phyloP scores from a whole-genome alignment of 768 basidiomycete species.

The Suillus sp. region DNA sequence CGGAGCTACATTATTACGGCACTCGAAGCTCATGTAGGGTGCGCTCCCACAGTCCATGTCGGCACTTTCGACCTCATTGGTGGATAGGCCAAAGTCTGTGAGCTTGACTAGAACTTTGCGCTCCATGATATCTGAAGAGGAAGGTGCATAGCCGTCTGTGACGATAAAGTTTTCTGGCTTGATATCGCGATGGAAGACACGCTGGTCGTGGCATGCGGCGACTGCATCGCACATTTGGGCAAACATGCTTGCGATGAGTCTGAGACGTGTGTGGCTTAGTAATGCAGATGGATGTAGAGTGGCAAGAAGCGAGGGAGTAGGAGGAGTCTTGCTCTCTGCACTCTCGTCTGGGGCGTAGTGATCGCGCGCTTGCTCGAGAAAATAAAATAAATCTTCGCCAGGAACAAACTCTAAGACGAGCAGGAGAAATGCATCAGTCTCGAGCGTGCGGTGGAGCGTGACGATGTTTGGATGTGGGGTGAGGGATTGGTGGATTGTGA shows the following conservation, averaged over 20 bases:
- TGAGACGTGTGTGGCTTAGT: conserved; percentile 84
- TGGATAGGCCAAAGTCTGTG: conserved; percentile 95
- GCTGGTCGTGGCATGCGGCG: conserved; percentile 87
- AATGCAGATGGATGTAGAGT: conserved; percentile 77
- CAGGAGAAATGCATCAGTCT: conserved; percentile 88
- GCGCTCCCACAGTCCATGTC: conserved; percentile 99
- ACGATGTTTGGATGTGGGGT: conserved; percentile 92
- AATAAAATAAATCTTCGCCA: conserved; percentile 97
- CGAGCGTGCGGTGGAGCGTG: conserved; percentile 89
- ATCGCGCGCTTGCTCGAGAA: conserved; percentile 94
- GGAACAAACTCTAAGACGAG: conserved; percentile 95
- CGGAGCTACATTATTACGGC: conserved; percentile 95
- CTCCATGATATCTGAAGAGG: conserved; percentile 49
- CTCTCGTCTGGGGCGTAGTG: conserved; percentile 54
- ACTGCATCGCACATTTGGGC: conserved; percentile 99
- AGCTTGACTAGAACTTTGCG: conserved; percentile 95
- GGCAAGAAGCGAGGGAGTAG: conserved; percentile 90
- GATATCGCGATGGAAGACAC: conserved; percentile 96
- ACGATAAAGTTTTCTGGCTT: conserved; percentile 99
- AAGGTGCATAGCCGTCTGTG: conserved; percentile 71
- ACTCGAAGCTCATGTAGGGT: conserved; percentile 99
- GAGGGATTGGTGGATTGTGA: conserved; percentile 92
- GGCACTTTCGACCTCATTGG: conserved; percentile 82
- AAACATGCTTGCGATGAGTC: conserved; percentile 97
- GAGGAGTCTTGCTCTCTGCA: conserved; percentile 61